Base-by-base conservation (phyloP, 2,329 filamentous ascomycete species). In the Anthostomella pinea region DNA sequence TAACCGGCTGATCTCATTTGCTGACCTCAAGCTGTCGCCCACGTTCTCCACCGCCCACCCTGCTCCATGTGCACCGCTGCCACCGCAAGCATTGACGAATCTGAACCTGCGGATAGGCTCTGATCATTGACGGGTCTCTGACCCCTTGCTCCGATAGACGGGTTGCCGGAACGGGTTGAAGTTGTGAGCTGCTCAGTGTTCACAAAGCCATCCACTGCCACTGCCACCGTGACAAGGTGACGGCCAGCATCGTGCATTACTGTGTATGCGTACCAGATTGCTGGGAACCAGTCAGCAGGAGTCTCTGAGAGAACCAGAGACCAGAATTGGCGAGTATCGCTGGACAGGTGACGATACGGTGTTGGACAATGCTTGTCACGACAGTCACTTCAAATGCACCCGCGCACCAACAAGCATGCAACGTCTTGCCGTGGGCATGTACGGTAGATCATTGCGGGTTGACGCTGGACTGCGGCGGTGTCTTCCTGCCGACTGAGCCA, bases 191-290 rank as follows among this genome's bases (percentile, higher is more conserved):
- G n/a, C n/a, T n/a, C n/a, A n/a, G n/a, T n/a, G n/a, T n/a, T n/a
- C n/a, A n/a, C n/a, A n/a, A n/a, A n/a, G 25, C 11, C 11, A 39
- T 43, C 41, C 32, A 38, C 41, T 44, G 43, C 35, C 38, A 45
- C 40, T 24, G 33, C 35, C 34, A 45, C 34, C 47, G 47, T 55
- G 48, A 49, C 42, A 35, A 38, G 41, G 48, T 53, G 46, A 52
- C 30, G 25, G 37, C n/a, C 11, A 14, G 33, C n/a, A n/a, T n/a
- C n/a, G n/a, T n/a, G 14, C 33, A 32, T 35, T 18, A 34, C 38
- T 36, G 33, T 35, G 33, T 27, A 42, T 33, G 35, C 31, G 42
- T 47, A 29, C 45, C 48, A 32, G 23, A 23, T 31, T 41, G 23
- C 36, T 33, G 43, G 43, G 39, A 43, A 34, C n/a, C n/a, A n/a